phyloP scores from a whole-genome alignment of 2,329 filamentous ascomycete species.

The Phoma sp. region DNA sequence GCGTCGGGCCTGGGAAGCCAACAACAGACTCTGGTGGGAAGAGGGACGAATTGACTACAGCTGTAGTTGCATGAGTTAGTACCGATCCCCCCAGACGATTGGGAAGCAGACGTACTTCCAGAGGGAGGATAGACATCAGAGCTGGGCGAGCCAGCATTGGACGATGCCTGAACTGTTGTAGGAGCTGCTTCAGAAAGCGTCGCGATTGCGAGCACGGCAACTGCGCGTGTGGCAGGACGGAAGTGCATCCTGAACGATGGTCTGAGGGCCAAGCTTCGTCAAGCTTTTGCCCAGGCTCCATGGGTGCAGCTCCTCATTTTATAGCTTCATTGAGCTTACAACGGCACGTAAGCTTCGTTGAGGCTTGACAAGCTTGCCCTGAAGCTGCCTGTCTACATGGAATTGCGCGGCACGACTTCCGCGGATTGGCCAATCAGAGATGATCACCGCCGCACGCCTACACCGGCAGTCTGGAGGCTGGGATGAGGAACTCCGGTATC shows the following conservation, averaged over 20 bases:
- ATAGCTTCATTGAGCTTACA: constrained; percentile 15
- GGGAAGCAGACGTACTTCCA: constrained; percentile 26
- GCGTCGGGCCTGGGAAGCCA: constrained; percentile 39
- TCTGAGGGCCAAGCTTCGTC: constrained; percentile 20
- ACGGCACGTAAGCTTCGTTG: background rate
- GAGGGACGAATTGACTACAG: constrained; percentile 28
- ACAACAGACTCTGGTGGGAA: constrained; percentile 38
- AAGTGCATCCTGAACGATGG: constrained; percentile 8
- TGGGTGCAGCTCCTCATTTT: constrained; percentile 14
- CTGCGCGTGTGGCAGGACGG: constrained; percentile 8
- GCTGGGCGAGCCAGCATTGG: constrained; percentile 24
- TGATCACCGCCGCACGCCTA: constrained; percentile 5
- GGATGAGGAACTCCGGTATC: background rate
- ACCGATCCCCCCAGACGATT: background rate
- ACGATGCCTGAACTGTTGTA: constrained; percentile 23
- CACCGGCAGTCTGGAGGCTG: background rate
- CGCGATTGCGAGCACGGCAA: constrained; percentile 21
- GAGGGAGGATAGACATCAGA: constrained; percentile 33
- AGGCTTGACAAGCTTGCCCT: constrained; percentile 11
- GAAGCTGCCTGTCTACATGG: constrained; percentile 5
- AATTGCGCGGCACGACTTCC: constrained; percentile 8
- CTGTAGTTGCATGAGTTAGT: constrained; percentile 19
- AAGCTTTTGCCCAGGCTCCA: constrained; percentile 32
- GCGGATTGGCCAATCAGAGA: constrained; percentile 12
- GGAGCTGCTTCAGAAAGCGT: constrained; percentile 19